Conservation (phyloP, 768 basidiomycete genomes). For the Suillus alpinus region DNA sequence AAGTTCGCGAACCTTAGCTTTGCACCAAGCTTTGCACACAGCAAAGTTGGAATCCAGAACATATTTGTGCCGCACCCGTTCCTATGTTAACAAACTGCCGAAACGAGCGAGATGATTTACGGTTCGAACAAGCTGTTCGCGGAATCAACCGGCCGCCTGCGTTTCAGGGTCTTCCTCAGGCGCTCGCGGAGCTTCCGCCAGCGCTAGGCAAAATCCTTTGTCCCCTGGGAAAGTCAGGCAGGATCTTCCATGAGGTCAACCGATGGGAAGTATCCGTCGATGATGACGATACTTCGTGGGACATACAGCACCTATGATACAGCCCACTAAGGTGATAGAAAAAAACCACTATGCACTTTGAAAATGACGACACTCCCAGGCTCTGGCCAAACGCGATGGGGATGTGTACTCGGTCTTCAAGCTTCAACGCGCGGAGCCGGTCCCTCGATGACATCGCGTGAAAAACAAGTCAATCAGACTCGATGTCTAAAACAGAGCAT, state of each 20-base stretch:
- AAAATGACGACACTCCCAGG: background rate
- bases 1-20: background rate
- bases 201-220: constrained; percentile 2
- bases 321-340: background rate
- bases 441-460: background rate
- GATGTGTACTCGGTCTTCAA: background rate
- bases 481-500: background rate
- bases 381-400: background rate
- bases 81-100: background rate
- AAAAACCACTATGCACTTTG: background rate
- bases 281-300: background rate
- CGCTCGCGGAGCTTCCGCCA: background rate
- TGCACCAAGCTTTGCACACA: background rate
- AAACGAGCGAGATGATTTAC: constrained; percentile 8
- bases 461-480: background rate
- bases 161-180: background rate
- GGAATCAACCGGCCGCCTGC: background rate
- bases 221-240: background rate
- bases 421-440: background rate
- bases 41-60: background rate
- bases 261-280: background rate
- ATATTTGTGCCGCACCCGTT: background rate
- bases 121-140: background rate
- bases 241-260: background rate
- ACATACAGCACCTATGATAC: background rate